Conservation (phyloP, 495 filamentous ascomycete genomes). For the Gamarada debralockiae region DNA sequence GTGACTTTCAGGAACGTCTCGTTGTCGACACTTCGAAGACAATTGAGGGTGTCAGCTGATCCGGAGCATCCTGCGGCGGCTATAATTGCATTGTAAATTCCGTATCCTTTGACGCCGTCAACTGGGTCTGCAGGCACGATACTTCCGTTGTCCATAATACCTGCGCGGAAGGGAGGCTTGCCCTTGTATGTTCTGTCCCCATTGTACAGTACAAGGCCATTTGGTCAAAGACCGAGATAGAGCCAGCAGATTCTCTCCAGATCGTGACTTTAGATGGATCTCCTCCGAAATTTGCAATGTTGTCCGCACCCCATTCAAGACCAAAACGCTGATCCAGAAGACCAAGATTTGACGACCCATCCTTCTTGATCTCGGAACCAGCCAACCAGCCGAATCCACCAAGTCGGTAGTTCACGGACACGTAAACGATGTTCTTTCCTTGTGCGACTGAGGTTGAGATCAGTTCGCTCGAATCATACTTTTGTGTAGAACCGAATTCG, state of each 20-base stretch:
- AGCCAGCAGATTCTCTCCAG: slow-evolving; percentile 35
- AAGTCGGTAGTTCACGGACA: slow-evolving; percentile 60
- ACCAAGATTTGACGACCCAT: slow-evolving; percentile 51
- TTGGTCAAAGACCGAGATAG: slow-evolving; percentile 68
- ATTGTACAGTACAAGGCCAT: slow-evolving; percentile 64
- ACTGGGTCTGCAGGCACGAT: slow-evolving; percentile 60
- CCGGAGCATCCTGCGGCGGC: slow-evolving; percentile 52
- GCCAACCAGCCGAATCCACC: slow-evolving; percentile 58
- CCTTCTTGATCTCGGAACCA: slow-evolving; percentile 59
- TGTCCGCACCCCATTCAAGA: slow-evolving; percentile 45
- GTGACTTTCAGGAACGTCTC: slow-evolving; percentile 59
- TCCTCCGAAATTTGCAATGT: slow-evolving; percentile 41
- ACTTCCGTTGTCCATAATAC: slow-evolving; percentile 60
- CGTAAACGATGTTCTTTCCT: slow-evolving; percentile 59
- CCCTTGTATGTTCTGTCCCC: slow-evolving; percentile 68
- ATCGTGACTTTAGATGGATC: slow-evolving; percentile 39
- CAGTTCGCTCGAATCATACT: slow-evolving; percentile 50
- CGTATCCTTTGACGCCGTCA: slow-evolving; percentile 59
- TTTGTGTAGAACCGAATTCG: slow-evolving; percentile 52
- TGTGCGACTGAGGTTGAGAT: slow-evolving; percentile 46
- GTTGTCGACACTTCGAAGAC: slow-evolving; percentile 58
- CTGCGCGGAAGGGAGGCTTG: slow-evolving; percentile 63
- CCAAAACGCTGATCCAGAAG: slow-evolving; percentile 40
- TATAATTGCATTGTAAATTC: slow-evolving; percentile 61
- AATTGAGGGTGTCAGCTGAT: slow-evolving; percentile 53